Conservation (phyloP, 2,329 filamentous ascomycete genomes). For the Neoscytalidium dimidiatum region DNA sequence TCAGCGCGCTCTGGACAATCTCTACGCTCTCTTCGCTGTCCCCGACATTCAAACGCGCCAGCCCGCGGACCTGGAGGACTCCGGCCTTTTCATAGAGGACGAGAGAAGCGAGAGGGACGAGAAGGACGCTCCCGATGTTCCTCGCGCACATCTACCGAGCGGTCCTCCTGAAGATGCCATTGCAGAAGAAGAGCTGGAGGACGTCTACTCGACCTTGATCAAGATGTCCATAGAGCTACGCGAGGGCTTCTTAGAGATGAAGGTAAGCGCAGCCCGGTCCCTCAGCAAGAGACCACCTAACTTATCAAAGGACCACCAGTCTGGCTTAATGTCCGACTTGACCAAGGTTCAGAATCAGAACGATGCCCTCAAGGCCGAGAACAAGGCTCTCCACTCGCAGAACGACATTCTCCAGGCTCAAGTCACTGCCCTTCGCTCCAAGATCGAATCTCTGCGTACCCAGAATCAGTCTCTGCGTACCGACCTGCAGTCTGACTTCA, state of each 20-base stretch:
- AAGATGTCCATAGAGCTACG: constrained; percentile 15
- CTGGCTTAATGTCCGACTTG: constrained; percentile 10
- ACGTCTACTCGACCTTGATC: constrained; percentile 12
- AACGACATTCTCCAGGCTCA: constrained; percentile 11
- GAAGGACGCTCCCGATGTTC: not conserved
- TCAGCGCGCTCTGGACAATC: constrained; percentile 6
- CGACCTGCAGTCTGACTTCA: constrained; percentile 41
- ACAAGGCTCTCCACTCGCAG: constrained; percentile 9
- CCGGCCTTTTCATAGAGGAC: constrained; percentile 18
- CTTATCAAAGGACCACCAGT: constrained; percentile 16
- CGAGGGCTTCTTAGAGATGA: constrained; percentile 9
- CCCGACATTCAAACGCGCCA: constrained; percentile 16
- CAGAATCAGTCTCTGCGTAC: constrained; percentile 40
- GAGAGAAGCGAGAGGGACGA: constrained; percentile 4
- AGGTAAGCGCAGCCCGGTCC: constrained; percentile 9
- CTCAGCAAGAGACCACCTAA: not conserved
- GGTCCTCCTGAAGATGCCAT: not conserved
- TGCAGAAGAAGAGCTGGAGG: constrained; percentile 11
- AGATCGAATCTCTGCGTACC: constrained; percentile 33
- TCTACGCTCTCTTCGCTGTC: constrained; percentile 12
- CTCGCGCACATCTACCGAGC: not conserved
- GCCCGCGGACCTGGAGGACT: constrained; percentile 15
- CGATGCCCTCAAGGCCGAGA: constrained; percentile 9
- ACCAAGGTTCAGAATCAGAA: not conserved
- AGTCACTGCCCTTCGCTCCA: constrained; percentile 24